A percentile compares a stretch with the other conserved stretches of the same genome.
These are phyloP conservation scores for Trametes villosa DNA, from an alignment of 768 basidiomycete genomes.

Conservation along the genomic window DNA sequence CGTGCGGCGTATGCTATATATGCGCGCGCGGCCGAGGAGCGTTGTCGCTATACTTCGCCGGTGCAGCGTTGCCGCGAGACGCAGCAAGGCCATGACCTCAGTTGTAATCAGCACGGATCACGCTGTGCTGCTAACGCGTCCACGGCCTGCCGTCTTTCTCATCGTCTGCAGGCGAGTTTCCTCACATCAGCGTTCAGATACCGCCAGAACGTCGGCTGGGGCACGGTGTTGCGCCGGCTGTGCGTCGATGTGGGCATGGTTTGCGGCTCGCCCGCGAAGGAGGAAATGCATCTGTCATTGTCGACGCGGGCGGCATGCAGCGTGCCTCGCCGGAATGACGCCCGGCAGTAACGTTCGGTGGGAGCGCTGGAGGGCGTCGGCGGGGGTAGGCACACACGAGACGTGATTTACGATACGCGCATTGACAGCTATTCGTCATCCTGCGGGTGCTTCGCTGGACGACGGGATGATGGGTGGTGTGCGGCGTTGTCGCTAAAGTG, in stretches of 20 bases:
- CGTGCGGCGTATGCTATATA: no score
- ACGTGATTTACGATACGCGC: constrained; percentile 5
- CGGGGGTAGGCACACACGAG: not conserved
- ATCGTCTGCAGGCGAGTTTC: not conserved
- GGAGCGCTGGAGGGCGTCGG: not conserved
- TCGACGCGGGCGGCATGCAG: not conserved
- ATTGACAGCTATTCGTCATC: no score
- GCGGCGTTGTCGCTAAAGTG: not conserved
- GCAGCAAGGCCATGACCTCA: no score
- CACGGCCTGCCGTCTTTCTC: no score
- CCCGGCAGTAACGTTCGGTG: not conserved
- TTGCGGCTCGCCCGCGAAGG: constrained; percentile 3
- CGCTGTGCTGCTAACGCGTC: no score
- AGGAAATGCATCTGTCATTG: constrained; percentile 4
- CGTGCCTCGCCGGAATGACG: constrained; percentile 6
- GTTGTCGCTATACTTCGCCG: no score
- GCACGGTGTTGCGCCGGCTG: not conserved
- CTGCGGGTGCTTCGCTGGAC: not conserved
- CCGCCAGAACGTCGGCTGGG: not conserved
- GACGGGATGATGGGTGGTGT: not conserved
- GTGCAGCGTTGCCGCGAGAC: no score
- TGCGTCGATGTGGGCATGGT: not conserved
- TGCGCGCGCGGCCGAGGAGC: no score
- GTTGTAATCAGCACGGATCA: no score
- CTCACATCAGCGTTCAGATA: not conserved